These are phyloP conservation scores for Plasmodium vivax DNA, from an alignment of 169 alveolate species.

Conservation along the genomic window DNA sequence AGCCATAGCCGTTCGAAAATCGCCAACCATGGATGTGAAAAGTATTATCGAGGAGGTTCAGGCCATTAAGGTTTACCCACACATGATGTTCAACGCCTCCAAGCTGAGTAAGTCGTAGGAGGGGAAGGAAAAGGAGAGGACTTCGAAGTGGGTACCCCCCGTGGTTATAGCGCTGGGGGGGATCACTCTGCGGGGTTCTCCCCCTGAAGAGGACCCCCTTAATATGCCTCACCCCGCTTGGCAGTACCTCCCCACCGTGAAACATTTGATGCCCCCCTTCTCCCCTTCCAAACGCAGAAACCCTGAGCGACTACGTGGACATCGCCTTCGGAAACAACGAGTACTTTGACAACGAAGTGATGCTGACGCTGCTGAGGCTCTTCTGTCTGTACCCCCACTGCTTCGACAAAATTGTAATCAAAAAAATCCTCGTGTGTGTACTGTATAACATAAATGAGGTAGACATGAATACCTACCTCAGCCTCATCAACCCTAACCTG, in stretches of 20 bases:
- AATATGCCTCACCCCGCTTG: background rate
- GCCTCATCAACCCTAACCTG: conserved; percentile 50
- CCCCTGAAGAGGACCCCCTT: background rate
- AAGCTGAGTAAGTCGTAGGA: conserved; percentile 41
- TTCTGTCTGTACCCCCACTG: conserved; percentile 72
- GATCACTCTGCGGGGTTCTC: background rate
- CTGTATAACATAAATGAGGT: conserved; percentile 52
- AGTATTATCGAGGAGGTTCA: conserved; percentile 65
- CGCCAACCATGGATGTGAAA: conserved; percentile 26
- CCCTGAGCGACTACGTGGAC: conserved; percentile 53
- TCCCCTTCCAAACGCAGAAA: conserved; percentile 19
- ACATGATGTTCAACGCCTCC: conserved; percentile 74
- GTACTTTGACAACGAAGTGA: conserved; percentile 66
- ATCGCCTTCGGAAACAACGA: conserved; percentile 68
- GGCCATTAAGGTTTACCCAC: conserved; percentile 64
- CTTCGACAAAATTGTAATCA: conserved; percentile 45
- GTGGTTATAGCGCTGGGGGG: background rate
- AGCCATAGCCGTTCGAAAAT: background rate
- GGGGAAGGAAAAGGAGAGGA: background rate
- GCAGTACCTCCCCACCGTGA: background rate
- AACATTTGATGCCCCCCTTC: too few species aligned
- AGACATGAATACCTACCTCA: conserved; percentile 63
- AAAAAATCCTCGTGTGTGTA: conserved; percentile 60
- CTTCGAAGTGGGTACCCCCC: background rate
- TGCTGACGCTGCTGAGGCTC: conserved; percentile 59